Conservation (phyloP, 495 filamentous ascomycete species). For the Penicillium coprophilum region DNA sequence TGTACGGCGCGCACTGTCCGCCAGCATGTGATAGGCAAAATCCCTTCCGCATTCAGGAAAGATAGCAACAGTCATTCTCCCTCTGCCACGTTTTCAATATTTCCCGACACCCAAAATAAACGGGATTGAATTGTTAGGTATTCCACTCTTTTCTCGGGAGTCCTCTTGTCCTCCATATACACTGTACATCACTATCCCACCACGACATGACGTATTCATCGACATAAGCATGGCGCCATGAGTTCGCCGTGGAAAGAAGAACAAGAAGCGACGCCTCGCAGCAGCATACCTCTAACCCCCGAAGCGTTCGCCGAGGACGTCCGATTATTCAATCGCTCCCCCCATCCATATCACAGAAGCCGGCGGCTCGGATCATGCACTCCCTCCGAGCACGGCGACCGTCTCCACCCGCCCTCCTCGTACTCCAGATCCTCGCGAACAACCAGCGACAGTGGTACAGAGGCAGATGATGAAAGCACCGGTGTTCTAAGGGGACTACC, state of each 20-base stretch:
- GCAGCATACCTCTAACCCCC: slow-evolving; percentile 19
- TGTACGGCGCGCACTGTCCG: slow-evolving; percentile 14
- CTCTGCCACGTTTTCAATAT: slow-evolving; percentile 6
- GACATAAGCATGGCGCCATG: slow-evolving; percentile 44
- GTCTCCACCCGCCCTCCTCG: slow-evolving; percentile 23
- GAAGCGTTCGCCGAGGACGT: slow-evolving; percentile 32
- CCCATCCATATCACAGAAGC: slow-evolving; percentile 70
- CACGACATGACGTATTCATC: slow-evolving; percentile 38
- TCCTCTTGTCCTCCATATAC: not conserved
- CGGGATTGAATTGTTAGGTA: slow-evolving; percentile 2
- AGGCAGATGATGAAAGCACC: slow-evolving; percentile 82
- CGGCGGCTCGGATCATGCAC: slow-evolving; percentile 23
- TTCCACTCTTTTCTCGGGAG: slow-evolving; percentile 3
- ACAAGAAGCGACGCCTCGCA: slow-evolving; percentile 28
- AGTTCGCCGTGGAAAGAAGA: slow-evolving; percentile 41
- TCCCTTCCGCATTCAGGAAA: slow-evolving; percentile 29
- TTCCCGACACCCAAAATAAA: not conserved
- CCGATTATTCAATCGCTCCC: slow-evolving; percentile 65
- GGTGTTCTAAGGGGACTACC: slow-evolving; percentile 75
- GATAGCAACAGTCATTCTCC: slow-evolving; percentile 29
- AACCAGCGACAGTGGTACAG: slow-evolving; percentile 83
- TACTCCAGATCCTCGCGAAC: slow-evolving; percentile 47
- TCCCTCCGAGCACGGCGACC: slow-evolving; percentile 31
- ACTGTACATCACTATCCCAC: not conserved
- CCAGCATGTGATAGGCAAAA: slow-evolving; percentile 37